Evolutionary conservation across 83 land plant genomes (phyloP).

Genomic region (Picea mariana): DNA sequence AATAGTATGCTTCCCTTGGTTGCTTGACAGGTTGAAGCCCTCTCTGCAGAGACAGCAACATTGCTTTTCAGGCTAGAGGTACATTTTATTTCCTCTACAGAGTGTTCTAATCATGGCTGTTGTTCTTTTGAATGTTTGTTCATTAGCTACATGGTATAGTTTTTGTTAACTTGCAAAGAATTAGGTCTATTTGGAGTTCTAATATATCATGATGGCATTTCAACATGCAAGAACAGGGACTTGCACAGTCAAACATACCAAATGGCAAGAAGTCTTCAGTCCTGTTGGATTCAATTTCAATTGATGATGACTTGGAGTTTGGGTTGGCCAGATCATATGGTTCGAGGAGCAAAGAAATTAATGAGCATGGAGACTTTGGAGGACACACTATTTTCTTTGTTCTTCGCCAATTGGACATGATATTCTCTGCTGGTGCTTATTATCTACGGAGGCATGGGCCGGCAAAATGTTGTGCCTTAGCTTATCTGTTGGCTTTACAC

Average conservation of each 20-base stretch:
- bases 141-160: not conserved
- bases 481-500: slow-evolving; percentile 56
- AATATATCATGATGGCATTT: slow-evolving; percentile 4
- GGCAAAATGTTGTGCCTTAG: slow-evolving; percentile 38
- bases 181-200: not conserved
- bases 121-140: not conserved
- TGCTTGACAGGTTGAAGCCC: slow-evolving; percentile 61
- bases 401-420: slow-evolving; percentile 48
- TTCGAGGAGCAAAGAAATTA: slow-evolving; percentile 25
- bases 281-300: slow-evolving; percentile 15
- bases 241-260: slow-evolving; percentile 17
- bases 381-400: slow-evolving; percentile 38
- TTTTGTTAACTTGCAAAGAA: not conserved
- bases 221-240: slow-evolving; percentile 30
- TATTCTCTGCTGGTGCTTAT: slow-evolving; percentile 42
- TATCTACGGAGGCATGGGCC: slow-evolving; percentile 41
- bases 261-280: not conserved
- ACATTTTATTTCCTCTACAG: not conserved
- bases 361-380: slow-evolving; percentile 30
- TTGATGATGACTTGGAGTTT: slow-evolving; percentile 39
- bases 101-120: not conserved
- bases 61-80: slow-evolving; percentile 68
- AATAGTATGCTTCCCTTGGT: not conserved
- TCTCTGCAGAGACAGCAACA: slow-evolving; percentile 73
- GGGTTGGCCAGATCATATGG: slow-evolving; percentile 28